Conservation (phyloP, 1,284 basidiomycete genomes). For the Fomes fomentarius region DNA sequence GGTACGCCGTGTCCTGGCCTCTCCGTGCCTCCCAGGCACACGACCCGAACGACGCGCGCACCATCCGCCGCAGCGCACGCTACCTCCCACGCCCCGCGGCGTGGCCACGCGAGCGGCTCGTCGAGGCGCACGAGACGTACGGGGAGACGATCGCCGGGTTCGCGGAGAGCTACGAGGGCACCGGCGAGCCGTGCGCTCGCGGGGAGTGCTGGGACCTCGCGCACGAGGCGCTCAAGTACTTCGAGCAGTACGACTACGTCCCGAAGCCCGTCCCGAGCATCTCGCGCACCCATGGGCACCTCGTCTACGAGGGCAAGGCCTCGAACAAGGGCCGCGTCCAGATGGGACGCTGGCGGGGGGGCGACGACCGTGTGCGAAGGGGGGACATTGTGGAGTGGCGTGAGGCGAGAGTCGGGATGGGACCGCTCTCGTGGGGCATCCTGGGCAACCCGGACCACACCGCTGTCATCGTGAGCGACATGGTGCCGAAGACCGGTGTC, state of each 20-base stretch:
- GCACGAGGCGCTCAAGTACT: constrained; percentile 50
- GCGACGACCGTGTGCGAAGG: constrained; percentile 51
- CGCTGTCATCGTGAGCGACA: constrained; percentile 38
- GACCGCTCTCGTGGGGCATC: constrained; percentile 23
- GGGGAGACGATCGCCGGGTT: constrained; percentile 52
- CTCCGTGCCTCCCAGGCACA: constrained; percentile 28
- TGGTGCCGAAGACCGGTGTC: constrained; percentile 29
- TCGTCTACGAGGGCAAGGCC: constrained; percentile 51
- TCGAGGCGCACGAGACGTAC: constrained; percentile 49
- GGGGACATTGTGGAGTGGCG: constrained; percentile 64
- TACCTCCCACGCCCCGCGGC: constrained; percentile 45
- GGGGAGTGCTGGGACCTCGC: constrained; percentile 68
- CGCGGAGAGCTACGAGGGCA: constrained; percentile 48
- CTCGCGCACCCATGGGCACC: constrained; percentile 56
- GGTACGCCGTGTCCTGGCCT: constrained; percentile 45
- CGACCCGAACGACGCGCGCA: constrained; percentile 37
- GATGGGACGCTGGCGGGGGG: constrained; percentile 54
- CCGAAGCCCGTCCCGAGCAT: constrained; percentile 52
- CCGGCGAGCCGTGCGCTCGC: constrained; percentile 48
- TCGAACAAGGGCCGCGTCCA: constrained; percentile 34
- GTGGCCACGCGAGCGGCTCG: constrained; percentile 37
- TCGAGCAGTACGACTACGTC: constrained; percentile 46
- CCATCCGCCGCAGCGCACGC: constrained; percentile 38
- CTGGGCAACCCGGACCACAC: constrained; percentile 42
- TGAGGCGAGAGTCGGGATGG: constrained; percentile 39